A percentile compares a stretch with the other conserved stretches of the same genome.
phyloP scores from a whole-genome alignment of 176 grass and related monocot species.

The Neostapfia colusana region DNA sequence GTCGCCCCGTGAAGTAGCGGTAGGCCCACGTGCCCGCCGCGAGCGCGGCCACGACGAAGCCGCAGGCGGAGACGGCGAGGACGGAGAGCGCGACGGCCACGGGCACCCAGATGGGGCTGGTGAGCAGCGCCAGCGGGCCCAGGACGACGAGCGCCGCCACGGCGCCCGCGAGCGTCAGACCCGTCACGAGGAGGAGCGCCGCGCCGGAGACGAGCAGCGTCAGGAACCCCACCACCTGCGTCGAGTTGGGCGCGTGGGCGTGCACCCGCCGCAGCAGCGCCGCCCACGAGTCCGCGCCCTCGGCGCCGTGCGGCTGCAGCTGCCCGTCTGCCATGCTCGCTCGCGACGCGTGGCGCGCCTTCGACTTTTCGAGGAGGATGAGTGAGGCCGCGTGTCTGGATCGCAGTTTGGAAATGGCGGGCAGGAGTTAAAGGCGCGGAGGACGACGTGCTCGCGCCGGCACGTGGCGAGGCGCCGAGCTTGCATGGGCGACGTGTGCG shows the following conservation, averaged over 20 bases:
- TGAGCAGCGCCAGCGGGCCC: slow-evolving; percentile 66
- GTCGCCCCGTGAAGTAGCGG: slow-evolving; percentile 79
- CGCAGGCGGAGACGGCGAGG: slow-evolving; percentile 55
- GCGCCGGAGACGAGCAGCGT: slow-evolving; percentile 63
- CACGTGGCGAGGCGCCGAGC: slow-evolving; percentile 47
- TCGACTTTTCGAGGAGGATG: not conserved
- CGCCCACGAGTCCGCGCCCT: not conserved
- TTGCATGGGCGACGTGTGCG: slow-evolving; percentile 50
- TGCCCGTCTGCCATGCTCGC: slow-evolving; percentile 43
- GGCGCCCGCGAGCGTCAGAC: slow-evolving; percentile 62
- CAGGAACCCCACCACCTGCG: slow-evolving; percentile 71
- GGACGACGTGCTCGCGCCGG: slow-evolving; percentile 8
- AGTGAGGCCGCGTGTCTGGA: too few relatives aligned
- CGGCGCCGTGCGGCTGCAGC: not conserved
- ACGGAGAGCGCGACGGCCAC: slow-evolving; percentile 44
- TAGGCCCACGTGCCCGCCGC: slow-evolving; percentile 72
- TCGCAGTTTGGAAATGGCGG: slow-evolving; percentile 1
- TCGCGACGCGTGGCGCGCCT: too few relatives aligned
- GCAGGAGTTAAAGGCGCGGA: slow-evolving; percentile 41
- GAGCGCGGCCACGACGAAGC: slow-evolving; percentile 43
- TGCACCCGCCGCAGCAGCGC: slow-evolving; percentile 54
- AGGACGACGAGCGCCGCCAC: slow-evolving; percentile 67
- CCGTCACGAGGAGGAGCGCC: slow-evolving; percentile 64
- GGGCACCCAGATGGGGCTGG: slow-evolving; percentile 94
- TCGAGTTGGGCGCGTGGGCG: slow-evolving; percentile 61